Base-by-base conservation (phyloP, 257 asterid species). In the Solanum commersonii region DNA sequence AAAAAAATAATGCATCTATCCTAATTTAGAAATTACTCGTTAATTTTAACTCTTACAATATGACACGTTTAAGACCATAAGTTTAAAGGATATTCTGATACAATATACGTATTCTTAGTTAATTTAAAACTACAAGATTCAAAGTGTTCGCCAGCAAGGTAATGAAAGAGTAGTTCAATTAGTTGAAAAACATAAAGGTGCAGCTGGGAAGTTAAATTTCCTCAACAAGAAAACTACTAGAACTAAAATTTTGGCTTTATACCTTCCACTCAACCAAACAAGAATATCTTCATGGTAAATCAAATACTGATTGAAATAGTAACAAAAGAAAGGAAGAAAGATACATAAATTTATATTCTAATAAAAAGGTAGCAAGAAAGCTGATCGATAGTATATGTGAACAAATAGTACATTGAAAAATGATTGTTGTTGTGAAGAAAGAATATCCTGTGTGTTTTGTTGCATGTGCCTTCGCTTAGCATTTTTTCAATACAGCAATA, bases 351-450 rank as follows among this genome's bases (percentile, higher is more conserved):
- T 52, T 56, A 78, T 44, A 78, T 16, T 35, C 49, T 35, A 74
- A 35, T 74, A n/a, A 79, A 79, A 44, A 44, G 85, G 67, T 79
- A 15, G 77, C 3, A 29, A 70, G 85, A 79, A 79, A 44, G 67
- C 67, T 79, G 38, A 59, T 59, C 25, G 25, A 79, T 16, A 14
- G 37, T 42, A 40, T 78, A 25, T 78, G 84, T 42, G 37, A 78
- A 14, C 9, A 42, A 25, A 42, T 90, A 49, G 91, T 79, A 87
- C 85, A 86, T 79, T 38, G 91, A 90, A 86, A 94, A 87, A 94
- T 93, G 96, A 90, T 87, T 92, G 93, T 88, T 87, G 92, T 90
- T 90, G 89, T 91, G 89, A 92, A 90, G 90, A 91, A 88, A 84
- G 93, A 91, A 89, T 88, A 91, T 87, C 87, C 91, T 44, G 3